Base-by-base conservation (phyloP, 2,329 filamentous ascomycete genomes). In the Cordyceps sp. region DNA sequence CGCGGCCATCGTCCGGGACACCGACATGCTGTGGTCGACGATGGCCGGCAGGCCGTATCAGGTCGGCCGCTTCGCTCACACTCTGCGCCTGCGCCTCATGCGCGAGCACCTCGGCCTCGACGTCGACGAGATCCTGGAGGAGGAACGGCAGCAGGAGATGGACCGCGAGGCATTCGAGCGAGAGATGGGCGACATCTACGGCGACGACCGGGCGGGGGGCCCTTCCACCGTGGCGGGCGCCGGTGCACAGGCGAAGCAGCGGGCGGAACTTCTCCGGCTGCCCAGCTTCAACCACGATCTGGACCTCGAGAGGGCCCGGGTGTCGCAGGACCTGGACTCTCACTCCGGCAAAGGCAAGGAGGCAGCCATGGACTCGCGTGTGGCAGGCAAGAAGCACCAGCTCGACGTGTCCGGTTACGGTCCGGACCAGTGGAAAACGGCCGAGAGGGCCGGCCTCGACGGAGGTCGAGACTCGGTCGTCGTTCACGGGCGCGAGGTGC, bases 31-130 rank as follows among this genome's bases (percentile, higher is more conserved):
- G 36, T 77, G 74, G 64, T 93, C 86, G 6, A 81, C 71, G 33
- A 96, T 98, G 90, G 85, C 72, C 32, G 86, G 86, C 24, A 66
- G 79, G 45, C 82, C 85, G 5, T 98, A 93, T 52, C 74, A 78
- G 34, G 90, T 96, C 23, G 86, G 85, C 27, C 75, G 83, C 18
- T 98, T 94, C 53, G 82, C 90, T 6, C 86, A 96, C 51, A 90
- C 84, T 0, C 68, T 98, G 32, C 83, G 90, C 20, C 76, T 94
- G 61, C 79, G 90, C 18, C 64, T 96, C 30, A 96, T 96, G 90
- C 73, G 88, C 39, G 90, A 98, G 55, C 90, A 98, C 58, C 64
- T 98, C 20, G 90, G 90, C n/a, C 62, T 96, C 25, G 86, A 96
- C 47, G 84, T 93, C 4, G 90, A 98, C 51, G 81, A 83, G 46